Base-by-base conservation (phyloP, 148 eudicot genomes). In the Camellia sinensis region DNA sequence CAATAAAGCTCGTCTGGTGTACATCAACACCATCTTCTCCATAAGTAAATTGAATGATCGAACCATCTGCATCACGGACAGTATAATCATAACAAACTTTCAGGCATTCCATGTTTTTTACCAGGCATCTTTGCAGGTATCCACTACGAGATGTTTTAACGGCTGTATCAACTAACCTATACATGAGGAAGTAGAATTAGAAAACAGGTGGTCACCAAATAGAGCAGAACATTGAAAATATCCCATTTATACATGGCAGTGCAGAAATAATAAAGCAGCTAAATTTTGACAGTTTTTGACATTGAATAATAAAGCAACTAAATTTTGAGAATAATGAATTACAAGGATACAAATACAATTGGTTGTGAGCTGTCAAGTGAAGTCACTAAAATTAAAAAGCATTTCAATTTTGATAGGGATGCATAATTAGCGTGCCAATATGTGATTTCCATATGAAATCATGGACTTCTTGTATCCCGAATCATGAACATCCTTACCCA, bases 101-200 rank as follows among this genome's bases (percentile, higher is more conserved):
- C 80, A 96, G 89, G 77, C 84, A 83, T 92, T 96, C 99, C 0
- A 96, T 91, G 77, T 96, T 96, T 87, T 96, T 96, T 53, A 96
- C 79, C 77, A 96, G 84, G 80, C 99, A 96, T 82, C 99, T 85
- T 82, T 96, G 99, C 45, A 96, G 86, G 88, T 96, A 96, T 79
- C 99, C 99, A 90, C 99, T 96, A 43, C 99, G 98, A 83, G 99
- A 93, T 64, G 99, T 96, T 88, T 96, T 96, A 14, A 96, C 99
- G 40, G 99, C 99, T 57, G 99, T 96, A 83, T 96, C 99, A 73
- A 96, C 99, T 74, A 96, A 83, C 85, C 99, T 96, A 81, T 59
- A 53, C 29, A 73, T 76, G 15, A 75, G 0, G 1, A 74, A 75
- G 70, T 19, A 60, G 5, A 60, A 60, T 17, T 3, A 60, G 18